These are phyloP conservation scores for Euphorbia pulcherrima DNA, from an alignment of 345 rosid genomes.

Conservation along the genomic window DNA sequence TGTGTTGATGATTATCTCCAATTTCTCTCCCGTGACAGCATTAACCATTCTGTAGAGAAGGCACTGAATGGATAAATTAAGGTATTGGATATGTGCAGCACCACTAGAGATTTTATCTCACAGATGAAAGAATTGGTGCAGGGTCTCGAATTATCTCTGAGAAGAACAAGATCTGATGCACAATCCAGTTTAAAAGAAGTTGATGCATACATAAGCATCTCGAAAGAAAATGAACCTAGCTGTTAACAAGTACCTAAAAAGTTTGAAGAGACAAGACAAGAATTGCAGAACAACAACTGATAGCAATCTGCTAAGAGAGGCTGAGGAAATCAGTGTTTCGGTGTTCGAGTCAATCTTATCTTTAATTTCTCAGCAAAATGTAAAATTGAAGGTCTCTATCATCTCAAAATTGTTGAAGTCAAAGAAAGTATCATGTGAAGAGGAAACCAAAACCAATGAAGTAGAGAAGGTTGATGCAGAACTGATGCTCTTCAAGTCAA, in stretches of 20 bases:
- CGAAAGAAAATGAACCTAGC: neutral
- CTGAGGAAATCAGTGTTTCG: neutral
- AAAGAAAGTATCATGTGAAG: neutral
- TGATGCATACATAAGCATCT: neutral
- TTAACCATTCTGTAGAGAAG: neutral
- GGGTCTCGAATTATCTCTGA: neutral
- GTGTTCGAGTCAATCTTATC: neutral
- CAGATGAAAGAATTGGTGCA: conserved; percentile 1
- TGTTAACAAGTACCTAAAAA: neutral
- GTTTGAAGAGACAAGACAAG: neutral
- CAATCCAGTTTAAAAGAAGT: neutral
- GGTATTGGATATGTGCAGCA: conserved; percentile 11
- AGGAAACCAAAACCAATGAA: neutral
- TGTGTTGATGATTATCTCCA: neutral
- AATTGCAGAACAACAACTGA: neutral
- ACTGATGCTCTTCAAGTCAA: neutral
- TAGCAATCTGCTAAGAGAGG: neutral
- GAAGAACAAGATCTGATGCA: neutral
- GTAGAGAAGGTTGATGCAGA: neutral
- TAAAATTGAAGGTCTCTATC: neutral
- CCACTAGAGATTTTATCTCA: neutral
- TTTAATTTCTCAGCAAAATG: neutral
- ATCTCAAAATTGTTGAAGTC: neutral
- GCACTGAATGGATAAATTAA: conserved; percentile 7
- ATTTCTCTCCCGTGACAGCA: neutral